Evolutionary conservation across 495 filamentous ascomycete species (phyloP), one percentile per base, ranked within the genome.

Genomic region (Haplographium delicatum): DNA sequence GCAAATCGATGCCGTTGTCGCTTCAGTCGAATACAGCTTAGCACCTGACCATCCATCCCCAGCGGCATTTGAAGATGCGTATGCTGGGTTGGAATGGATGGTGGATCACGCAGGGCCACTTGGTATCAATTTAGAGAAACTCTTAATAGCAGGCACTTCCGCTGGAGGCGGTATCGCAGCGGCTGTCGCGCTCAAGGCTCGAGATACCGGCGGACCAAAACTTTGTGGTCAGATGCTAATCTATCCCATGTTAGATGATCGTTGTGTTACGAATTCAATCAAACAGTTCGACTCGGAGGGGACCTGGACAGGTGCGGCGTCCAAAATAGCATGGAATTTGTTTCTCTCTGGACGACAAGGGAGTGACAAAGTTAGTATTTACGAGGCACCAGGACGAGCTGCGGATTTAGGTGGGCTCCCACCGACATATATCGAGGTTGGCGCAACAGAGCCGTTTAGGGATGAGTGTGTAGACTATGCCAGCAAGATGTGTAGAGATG

Each of bases 151-250:
- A 22, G 63, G 64, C 13, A 42, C 51, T 10, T 62, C 61, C 31
- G 64, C 46, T 11, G 64, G 64, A 1, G 64, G 61, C n/a, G 56
- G 44, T 13, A 33, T 67, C 13, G 60, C 63, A 9, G 63, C 63
- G 1, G 49, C 43, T 7, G n/a, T 54, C 22, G 45, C 51, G 6
- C 50, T 63, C 19, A 52, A 60, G 30, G 57, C 57, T 31, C 57
- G 62, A 48, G 54, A 54, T 22, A 55, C 55, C 23, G 35, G 45
- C 31, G 19, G 9, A 8, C 53, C 53, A 1, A 35, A 46, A 6
- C 27, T 56, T 27, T 25, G 38, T 26, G 47, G 9, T n/a, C 53
- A 44, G 46, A 51, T 56, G 24, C 22, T 56, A n/a, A 19, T 37
- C 28, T 11, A 23, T 4, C 53, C 53, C 4, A n/a, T 44, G 39